Percentiles rank a stretch among this genome's conserved stretches.
phyloP scores from a whole-genome alignment of 176 grass and related monocot species.

The Oryza glaberrima region DNA sequence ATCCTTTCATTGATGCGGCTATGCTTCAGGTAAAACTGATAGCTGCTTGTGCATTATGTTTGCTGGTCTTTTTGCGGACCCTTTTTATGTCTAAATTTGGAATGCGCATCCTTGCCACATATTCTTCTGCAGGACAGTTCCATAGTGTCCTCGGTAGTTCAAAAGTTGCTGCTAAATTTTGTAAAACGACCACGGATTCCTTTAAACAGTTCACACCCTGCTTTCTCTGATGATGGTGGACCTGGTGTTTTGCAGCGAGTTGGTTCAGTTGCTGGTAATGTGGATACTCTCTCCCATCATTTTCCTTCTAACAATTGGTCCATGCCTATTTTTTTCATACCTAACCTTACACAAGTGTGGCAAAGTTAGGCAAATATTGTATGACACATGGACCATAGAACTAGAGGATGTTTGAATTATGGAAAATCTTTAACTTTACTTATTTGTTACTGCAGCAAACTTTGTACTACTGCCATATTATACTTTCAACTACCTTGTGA shows the following conservation, averaged over 20 bases:
- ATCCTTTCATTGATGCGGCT: slow-evolving; percentile 94
- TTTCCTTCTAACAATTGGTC: slow-evolving; percentile 14
- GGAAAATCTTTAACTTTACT: not conserved
- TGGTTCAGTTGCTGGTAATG: slow-evolving; percentile 94
- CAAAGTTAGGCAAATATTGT: not conserved
- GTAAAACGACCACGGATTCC: slow-evolving; percentile 70
- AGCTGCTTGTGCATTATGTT: slow-evolving; percentile 27
- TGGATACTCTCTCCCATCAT: slow-evolving; percentile 18
- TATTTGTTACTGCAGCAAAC: slow-evolving; percentile 78
- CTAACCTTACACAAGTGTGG: not conserved
- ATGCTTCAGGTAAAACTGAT: slow-evolving; percentile 85
- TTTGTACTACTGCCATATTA: slow-evolving; percentile 91
- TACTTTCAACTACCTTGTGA: slow-evolving; percentile 89
- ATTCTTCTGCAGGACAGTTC: slow-evolving; percentile 71
- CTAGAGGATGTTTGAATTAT: slow-evolving; percentile 1
- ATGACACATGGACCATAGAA: not conserved
- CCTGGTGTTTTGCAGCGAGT: slow-evolving; percentile 90
- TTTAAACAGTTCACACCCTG: slow-evolving; percentile 65
- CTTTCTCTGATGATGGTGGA: slow-evolving; percentile 72
- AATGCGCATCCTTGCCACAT: slow-evolving; percentile 38
- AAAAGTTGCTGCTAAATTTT: slow-evolving; percentile 85
- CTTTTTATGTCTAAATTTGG: slow-evolving; percentile 38
- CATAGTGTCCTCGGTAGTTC: slow-evolving; percentile 64
- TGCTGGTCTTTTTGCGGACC: slow-evolving; percentile 13
- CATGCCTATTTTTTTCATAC: not conserved